Conservation (phyloP, 257 asterid species). For the Catharanthus roseus region DNA sequence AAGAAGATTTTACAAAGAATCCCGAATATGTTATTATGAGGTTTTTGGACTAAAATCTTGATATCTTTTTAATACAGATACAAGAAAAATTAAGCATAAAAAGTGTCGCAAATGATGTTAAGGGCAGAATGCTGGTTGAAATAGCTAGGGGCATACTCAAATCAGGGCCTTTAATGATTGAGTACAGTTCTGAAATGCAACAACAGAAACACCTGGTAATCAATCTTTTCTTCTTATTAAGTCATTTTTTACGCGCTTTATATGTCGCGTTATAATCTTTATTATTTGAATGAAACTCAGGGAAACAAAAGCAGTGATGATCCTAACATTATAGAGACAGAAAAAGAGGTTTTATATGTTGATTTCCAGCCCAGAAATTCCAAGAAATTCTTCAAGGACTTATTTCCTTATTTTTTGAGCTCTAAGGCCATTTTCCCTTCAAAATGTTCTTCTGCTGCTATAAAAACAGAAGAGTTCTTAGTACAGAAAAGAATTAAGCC, state of each 20-base stretch:
- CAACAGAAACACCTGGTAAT: constrained; percentile 28
- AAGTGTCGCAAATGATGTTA: constrained; percentile 49
- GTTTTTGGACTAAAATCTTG: not conserved
- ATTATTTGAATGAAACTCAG: constrained; percentile 18
- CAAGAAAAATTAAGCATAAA: constrained; percentile 31
- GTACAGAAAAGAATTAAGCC: constrained; percentile 1
- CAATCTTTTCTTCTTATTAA: not conserved
- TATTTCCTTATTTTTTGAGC: not conserved
- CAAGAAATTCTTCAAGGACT: constrained; percentile 10
- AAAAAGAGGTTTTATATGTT: constrained; percentile 13
- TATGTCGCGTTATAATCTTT: not conserved
- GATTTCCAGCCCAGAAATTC: constrained; percentile 20
- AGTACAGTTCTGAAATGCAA: constrained; percentile 35
- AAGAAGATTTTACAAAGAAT: not conserved
- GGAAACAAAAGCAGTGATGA: constrained; percentile 12
- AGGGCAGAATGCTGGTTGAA: constrained; percentile 51
- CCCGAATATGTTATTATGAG: not conserved
- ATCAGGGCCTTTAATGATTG: constrained; percentile 49
- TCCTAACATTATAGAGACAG: constrained; percentile 8
- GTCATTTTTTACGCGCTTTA: not conserved
- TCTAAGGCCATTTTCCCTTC: constrained; percentile 13
- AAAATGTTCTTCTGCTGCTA: not conserved
- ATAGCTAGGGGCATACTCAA: constrained; percentile 32
- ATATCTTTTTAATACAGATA: constrained; percentile 37
- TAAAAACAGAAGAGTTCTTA: not conserved